Evolutionary conservation across 2,329 filamentous ascomycete genomes (phyloP).

Genomic region (Aspergillaceae sp.): DNA sequence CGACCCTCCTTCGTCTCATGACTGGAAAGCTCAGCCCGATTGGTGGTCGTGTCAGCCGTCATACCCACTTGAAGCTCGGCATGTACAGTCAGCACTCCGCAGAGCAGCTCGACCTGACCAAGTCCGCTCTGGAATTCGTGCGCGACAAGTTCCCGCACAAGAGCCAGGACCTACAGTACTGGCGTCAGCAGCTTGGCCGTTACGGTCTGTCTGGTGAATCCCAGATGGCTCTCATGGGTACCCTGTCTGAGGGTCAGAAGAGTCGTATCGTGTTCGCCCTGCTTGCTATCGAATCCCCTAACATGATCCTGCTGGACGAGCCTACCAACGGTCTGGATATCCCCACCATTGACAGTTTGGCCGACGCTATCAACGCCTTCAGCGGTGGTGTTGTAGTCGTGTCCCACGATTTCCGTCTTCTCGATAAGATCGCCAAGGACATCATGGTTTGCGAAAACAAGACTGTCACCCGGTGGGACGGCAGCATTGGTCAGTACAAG

Average conservation of each 20-base stretch:
- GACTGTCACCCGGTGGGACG: conserved; percentile 83
- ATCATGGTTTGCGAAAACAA: conserved; percentile 99
- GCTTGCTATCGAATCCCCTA: conserved; percentile 87
- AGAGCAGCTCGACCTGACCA: conserved; percentile 95
- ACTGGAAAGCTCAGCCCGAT: conserved; percentile 88
- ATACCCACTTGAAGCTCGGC: conserved; percentile 97
- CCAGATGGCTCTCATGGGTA: conserved; percentile 96
- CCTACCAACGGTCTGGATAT: conserved; percentile 99
- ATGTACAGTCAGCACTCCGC: conserved; percentile 98
- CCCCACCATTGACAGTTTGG: conserved; percentile 93
- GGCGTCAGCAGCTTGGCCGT: conserved; percentile 90
- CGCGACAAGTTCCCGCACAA: conserved; percentile 85
- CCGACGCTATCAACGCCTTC: conserved; percentile 94
- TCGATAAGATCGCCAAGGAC: conserved; percentile 99
- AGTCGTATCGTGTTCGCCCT: conserved; percentile 96
- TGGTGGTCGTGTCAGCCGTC: conserved; percentile 69
- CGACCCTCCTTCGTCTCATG: conserved; percentile 90
- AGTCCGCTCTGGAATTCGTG: conserved; percentile 95
- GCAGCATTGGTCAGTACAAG: conserved; percentile 91
- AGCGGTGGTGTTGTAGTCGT: conserved; percentile 96
- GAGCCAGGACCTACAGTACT: conserved; percentile 98
- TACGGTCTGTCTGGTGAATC: conserved; percentile 90
- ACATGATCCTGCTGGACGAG: conserved; percentile 97
- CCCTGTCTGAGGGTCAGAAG: conserved; percentile 94
- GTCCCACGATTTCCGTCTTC: conserved; percentile 95